Base-by-base conservation (phyloP, 345 rosid genomes). In the Aegle marmelos region DNA sequence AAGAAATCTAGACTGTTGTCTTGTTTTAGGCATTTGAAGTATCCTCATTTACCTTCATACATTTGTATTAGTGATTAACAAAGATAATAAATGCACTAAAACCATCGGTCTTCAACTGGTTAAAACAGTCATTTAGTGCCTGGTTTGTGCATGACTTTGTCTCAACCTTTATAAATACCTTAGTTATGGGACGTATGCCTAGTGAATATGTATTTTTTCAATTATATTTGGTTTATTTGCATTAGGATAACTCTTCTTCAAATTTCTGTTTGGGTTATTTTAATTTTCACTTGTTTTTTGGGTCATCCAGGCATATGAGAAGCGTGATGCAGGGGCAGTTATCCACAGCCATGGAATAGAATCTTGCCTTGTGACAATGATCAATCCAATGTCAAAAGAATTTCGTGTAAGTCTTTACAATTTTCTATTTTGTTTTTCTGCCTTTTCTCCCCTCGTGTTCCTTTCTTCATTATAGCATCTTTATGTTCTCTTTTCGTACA, bases 291-390 rank as follows among this genome's bases (percentile, higher is more conserved):
- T 37, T 57, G 17, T 48, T 64, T 61, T 61, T 17, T 31, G 81
- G 45, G 50, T 79, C 39, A 75, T 82, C 67, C 84, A 96, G 98
- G 94, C 96, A 70, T 93, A 92, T 78, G 88, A 91, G 53, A 91
- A 86, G 93, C 91, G 94, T 67, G 82, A 94, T 90, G 97, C 99
- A 66, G 99, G 99, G 76, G 93, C 98, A 80, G 98, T 93, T 81
- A 93, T 94, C 87, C 99, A 97, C 82, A 93, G 98, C 81, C 99
- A 94, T 82, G 99, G 99, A 76, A 88, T 97, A 70, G 98, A 97
- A 83, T 97, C 97, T 70, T 97, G 99, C 79, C 90, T 97, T 57
- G 98, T 87, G 68, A 97, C 99, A 9, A 97, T 97, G 97, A 79
- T 97, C 67, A 88, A 94, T 75, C 99, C 98, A 28, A 84, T 75